Base-by-base conservation (phyloP, 495 filamentous ascomycete species). In the Annulohypoxylon moriforme region DNA sequence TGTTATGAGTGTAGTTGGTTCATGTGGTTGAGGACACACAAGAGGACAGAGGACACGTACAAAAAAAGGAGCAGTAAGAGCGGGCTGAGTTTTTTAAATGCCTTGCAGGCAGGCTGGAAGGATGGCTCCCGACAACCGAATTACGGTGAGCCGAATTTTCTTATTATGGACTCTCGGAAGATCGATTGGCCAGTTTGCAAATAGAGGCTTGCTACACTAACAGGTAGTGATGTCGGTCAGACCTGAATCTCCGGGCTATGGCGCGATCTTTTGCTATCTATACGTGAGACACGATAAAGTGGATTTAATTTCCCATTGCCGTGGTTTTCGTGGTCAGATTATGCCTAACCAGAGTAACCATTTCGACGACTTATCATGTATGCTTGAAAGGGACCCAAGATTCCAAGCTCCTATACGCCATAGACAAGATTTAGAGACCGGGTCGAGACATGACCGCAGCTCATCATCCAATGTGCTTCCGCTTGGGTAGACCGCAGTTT, bases 111-210 rank as follows among this genome's bases (percentile, higher is more conserved):
- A 10, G 34, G 64, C 40, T 33, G 34, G 16, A 64, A 42, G 34
- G 16, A 64, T 22, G 53, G 20, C 27, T 44, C n/a, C 59, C 33
- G 47, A 65, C 34, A 22, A 6, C 59, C 38, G 65, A 69, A 14
- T 66, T 73, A 69, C 71, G 71, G 71, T 73, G 65, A 44, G 66
- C 61, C 57, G 61, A 64, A 67, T 52, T 68, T 68, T 64, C 60
- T 65, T 40, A 55, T 66, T 73, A 69, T 66, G 65, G 66, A 47
- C 46, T 50, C 46, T 56, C 65, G 65, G 65, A 68, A 55, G 61
- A 66, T 73, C 71, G 29, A 73, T 73, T 66, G 71, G 65, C 64
- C 57, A 62, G 47, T 36, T 69, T 66, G 60, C 47, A 58, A 49
- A 50, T 58, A 20, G 24, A 53, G 59, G 52, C 44, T 64, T 44